Conservation (phyloP, 140 eudicot species). For the Anethum foeniculum region DNA sequence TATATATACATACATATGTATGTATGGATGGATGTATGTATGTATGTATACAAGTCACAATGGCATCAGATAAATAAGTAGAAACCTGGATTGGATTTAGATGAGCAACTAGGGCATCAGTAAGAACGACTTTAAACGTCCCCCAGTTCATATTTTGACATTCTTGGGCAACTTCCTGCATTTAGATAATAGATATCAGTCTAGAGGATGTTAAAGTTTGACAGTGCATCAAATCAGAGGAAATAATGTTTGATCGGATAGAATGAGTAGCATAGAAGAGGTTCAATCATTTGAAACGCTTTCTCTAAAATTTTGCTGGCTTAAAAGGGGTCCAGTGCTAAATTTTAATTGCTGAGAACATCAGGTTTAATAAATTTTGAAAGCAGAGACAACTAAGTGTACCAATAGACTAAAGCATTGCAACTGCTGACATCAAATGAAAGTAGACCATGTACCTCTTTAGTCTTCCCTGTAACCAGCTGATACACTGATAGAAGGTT, state of each 20-base stretch:
- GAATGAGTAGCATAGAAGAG: background rate
- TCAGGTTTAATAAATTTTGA: background rate
- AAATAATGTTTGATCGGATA: background rate
- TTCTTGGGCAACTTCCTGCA: constrained; percentile 85
- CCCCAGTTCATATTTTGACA: constrained; percentile 95
- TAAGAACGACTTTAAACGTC: constrained; percentile 59
- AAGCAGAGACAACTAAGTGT: background rate
- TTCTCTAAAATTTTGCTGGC: background rate
- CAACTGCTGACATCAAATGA: background rate
- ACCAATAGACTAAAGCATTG: background rate
- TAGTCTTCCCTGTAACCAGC: constrained; percentile 70
- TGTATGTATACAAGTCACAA: background rate
- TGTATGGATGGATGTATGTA: background rate
- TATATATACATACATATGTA: too few relatives aligned
- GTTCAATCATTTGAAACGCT: background rate
- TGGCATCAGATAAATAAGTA: background rate
- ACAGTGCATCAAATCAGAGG: background rate
- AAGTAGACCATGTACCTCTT: constrained; percentile 49
- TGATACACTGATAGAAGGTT: constrained; percentile 90
- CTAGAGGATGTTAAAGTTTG: background rate
- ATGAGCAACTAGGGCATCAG: constrained; percentile 84
- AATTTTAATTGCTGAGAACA: background rate
- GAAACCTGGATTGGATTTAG: constrained; percentile 86
- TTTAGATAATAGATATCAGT: background rate
- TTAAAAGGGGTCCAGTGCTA: background rate